Percentiles rank a stretch among this genome's conserved stretches.
Evolutionary conservation across 352 stramenopile species (phyloP).

Genomic region (Lagenidium giganteum): DNA sequence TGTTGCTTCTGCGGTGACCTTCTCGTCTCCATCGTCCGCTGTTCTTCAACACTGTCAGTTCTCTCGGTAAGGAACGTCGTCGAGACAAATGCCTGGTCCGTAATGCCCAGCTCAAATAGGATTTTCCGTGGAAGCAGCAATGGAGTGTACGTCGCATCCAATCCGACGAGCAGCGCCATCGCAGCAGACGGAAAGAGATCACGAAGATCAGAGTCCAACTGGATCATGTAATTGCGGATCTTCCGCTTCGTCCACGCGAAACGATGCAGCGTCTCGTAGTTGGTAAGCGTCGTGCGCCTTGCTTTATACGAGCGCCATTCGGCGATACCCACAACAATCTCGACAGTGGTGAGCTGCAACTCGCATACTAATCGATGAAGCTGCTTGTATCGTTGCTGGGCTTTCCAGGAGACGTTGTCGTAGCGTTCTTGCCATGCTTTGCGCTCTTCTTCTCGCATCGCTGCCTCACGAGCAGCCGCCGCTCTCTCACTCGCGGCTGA

Average conservation of each 20-base stretch:
- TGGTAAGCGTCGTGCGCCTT: constrained; percentile 22
- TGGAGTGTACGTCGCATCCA: constrained; percentile 30
- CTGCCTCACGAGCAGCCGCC: not conserved
- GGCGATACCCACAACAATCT: constrained; percentile 32
- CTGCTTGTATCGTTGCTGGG: constrained; percentile 24
- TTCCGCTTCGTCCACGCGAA: constrained; percentile 36
- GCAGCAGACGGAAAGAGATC: constrained; percentile 31
- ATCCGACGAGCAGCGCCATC: constrained; percentile 27
- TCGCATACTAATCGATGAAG: constrained; percentile 20
- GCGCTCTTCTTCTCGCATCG: not conserved
- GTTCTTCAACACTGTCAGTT: not conserved
- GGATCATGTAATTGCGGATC: constrained; percentile 40
- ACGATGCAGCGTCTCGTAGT: constrained; percentile 34
- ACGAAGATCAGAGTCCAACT: constrained; percentile 34
- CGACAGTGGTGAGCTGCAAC: constrained; percentile 27
- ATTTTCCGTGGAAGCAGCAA: constrained; percentile 27
- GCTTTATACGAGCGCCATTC: constrained; percentile 34
- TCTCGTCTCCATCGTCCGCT: too few relatives aligned
- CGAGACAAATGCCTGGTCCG: constrained; percentile 16
- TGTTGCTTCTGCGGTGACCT: not conserved
- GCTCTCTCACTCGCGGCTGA: not conserved
- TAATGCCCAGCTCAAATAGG: constrained; percentile 14
- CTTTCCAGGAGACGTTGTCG: not conserved
- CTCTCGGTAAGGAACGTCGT: constrained; percentile 55
- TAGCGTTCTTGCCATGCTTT: not conserved